These are phyloP conservation scores for Termitomyces sp. DNA, from an alignment of 768 basidiomycete genomes.

Conservation along the genomic window DNA sequence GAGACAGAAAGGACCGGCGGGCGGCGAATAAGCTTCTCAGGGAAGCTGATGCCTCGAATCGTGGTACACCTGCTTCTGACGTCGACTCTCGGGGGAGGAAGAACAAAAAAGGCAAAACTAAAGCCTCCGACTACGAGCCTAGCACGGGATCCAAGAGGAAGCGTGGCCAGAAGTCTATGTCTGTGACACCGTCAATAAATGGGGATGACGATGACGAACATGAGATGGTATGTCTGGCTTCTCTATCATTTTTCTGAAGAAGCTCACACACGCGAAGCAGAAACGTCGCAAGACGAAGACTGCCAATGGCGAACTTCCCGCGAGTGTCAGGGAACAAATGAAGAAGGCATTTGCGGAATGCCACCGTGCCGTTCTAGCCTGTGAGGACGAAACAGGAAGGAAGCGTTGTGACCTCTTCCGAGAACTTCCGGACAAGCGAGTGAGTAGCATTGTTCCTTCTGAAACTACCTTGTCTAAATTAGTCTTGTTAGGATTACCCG, in stretches of 20 bases:
- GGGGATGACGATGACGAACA: constrained; percentile 63
- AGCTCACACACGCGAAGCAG: constrained; percentile 27
- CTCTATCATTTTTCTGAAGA: neutral
- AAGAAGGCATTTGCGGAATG: constrained; percentile 80
- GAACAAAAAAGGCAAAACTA: constrained; percentile 58
- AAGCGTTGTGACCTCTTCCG: constrained; percentile 85
- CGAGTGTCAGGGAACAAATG: constrained; percentile 66
- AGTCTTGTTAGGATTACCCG: constrained; percentile 64
- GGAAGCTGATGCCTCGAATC: constrained; percentile 55
- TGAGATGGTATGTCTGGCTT: neutral
- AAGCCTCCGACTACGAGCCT: constrained; percentile 45
- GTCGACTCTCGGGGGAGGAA: constrained; percentile 50
- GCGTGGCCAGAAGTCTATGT: constrained; percentile 66
- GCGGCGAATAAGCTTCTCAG: constrained; percentile 51
- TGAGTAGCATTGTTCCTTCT: constrained; percentile 23
- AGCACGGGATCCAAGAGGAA: constrained; percentile 66
- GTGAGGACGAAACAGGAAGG: constrained; percentile 68
- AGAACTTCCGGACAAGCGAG: constrained; percentile 77
- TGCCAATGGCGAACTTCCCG: constrained; percentile 44
- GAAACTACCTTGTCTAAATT: constrained; percentile 8
- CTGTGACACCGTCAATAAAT: constrained; percentile 70
- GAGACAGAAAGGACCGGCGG: constrained; percentile 63
- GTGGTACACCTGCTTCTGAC: constrained; percentile 63
- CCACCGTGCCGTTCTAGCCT: constrained; percentile 65
- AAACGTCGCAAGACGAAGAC: constrained; percentile 81